Conservation (phyloP, 2,329 filamentous ascomycete species). For the Colletotrichum coccodes region DNA sequence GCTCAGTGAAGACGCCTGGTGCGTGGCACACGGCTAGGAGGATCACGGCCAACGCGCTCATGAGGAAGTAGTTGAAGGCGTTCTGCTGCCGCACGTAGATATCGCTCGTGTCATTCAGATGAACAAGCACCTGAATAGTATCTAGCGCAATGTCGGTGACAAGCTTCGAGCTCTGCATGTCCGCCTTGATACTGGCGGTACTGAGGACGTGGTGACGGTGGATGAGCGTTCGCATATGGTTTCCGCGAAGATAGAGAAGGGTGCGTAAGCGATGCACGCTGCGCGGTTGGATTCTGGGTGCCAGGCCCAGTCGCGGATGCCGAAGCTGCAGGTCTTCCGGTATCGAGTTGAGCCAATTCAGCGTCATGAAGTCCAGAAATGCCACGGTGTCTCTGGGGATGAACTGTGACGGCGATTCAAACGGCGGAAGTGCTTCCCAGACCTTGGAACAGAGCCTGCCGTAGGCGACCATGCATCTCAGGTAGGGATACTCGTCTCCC, state of each 20-base stretch:
- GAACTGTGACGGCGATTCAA: constrained; percentile 43
- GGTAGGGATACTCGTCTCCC: constrained; percentile 48
- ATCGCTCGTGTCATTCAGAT: constrained; percentile 46
- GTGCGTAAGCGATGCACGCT: constrained; percentile 53
- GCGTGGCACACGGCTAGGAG: constrained; percentile 57
- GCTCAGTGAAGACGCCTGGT: constrained; percentile 50
- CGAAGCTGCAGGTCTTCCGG: constrained; percentile 50
- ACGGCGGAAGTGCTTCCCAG: constrained; percentile 53
- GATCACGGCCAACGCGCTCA: constrained; percentile 49
- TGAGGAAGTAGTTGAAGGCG: constrained; percentile 53
- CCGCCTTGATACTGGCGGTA: constrained; percentile 46
- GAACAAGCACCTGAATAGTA: constrained; percentile 47
- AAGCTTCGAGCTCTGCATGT: constrained; percentile 46
- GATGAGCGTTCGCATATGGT: constrained; percentile 55
- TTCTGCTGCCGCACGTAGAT: constrained; percentile 50
- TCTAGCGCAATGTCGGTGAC: constrained; percentile 50
- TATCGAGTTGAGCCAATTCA: constrained; percentile 57
- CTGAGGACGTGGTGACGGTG: constrained; percentile 54
- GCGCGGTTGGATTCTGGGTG: constrained; percentile 43
- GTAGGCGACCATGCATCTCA: constrained; percentile 59
- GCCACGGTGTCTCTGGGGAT: constrained; percentile 51
- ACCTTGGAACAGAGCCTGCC: constrained; percentile 56
- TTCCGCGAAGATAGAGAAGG: constrained; percentile 54
- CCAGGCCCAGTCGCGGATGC: constrained; percentile 47
- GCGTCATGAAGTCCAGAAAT: constrained; percentile 52